Percentiles rank a stretch among this genome's conserved stretches.
phyloP scores from a whole-genome alignment of 495 filamentous ascomycete species.

The Bryoglossum gracile region DNA sequence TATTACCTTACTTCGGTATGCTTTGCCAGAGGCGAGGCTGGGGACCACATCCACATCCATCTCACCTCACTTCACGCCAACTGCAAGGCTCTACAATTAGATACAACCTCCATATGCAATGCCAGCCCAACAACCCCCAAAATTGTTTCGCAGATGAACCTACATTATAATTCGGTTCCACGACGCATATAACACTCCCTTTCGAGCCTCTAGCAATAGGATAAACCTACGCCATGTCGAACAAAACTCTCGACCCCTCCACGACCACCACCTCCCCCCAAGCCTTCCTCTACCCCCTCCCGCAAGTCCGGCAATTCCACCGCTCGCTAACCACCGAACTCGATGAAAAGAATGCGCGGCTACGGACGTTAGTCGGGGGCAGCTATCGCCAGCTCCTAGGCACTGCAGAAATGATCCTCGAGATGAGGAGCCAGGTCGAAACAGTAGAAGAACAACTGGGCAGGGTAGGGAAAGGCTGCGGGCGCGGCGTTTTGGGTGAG shows the following conservation, averaged over 20 bases:
- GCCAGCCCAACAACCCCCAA: no score
- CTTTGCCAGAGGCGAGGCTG: no score
- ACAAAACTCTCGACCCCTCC: constrained; percentile 17
- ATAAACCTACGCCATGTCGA: no score
- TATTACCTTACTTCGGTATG: no score
- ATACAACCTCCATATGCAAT: no score
- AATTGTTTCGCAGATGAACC: no score
- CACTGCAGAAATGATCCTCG: constrained; percentile 85
- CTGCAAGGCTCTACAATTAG: no score
- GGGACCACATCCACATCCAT: no score
- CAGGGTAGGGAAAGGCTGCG: constrained; percentile 70
- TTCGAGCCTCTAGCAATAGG: no score
- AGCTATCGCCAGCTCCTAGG: constrained; percentile 89
- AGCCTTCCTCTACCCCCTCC: constrained; percentile 37
- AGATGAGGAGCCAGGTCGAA: constrained; percentile 75
- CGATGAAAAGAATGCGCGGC: constrained; percentile 75
- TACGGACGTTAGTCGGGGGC: constrained; percentile 87
- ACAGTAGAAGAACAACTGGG: constrained; percentile 61
- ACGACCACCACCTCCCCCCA: constrained; percentile 16
- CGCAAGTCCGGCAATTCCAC: constrained; percentile 54
- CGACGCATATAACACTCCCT: no score
- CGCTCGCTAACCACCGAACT: constrained; percentile 46
- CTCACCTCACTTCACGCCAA: no score
- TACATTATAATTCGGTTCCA: no score
- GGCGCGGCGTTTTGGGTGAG: constrained; percentile 59